These are phyloP conservation scores for Microstegium vimineum DNA, from an alignment of 176 grass and related monocot species.

Conservation along the genomic window DNA sequence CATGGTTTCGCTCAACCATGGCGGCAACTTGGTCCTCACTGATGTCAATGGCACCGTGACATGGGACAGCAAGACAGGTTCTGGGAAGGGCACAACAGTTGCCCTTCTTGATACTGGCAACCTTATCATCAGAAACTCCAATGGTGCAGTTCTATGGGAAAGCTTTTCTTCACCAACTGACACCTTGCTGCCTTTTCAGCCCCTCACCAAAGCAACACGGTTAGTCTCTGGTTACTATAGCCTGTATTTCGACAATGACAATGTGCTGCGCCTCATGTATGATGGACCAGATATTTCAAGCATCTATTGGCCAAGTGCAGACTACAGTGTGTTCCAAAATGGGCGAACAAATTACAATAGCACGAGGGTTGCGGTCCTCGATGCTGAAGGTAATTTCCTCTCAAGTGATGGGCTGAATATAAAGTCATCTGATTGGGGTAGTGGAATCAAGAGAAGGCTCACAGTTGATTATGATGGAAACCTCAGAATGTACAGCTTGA, in stretches of 20 bases:
- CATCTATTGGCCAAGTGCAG: slow-evolving; percentile 61
- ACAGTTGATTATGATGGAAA: slow-evolving; percentile 40
- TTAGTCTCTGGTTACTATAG: slow-evolving; percentile 52
- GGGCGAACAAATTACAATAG: slow-evolving; percentile 56
- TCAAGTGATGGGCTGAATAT: slow-evolving; percentile 48
- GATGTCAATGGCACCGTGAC: slow-evolving; percentile 55
- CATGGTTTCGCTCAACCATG: slow-evolving; percentile 20
- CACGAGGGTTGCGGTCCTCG: slow-evolving; percentile 47
- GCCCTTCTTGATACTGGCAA: slow-evolving; percentile 62
- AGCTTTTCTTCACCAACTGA: slow-evolving; percentile 68
- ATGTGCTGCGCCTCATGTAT: slow-evolving; percentile 65
- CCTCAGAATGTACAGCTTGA: slow-evolving; percentile 13
- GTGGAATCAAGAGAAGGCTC: slow-evolving; percentile 40
- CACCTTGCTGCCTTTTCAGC: slow-evolving; percentile 53
- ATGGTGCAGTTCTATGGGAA: slow-evolving; percentile 39
- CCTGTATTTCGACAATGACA: slow-evolving; percentile 67
- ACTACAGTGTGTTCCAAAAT: slow-evolving; percentile 1
- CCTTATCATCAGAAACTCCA: slow-evolving; percentile 49
- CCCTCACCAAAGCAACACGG: slow-evolving; percentile 40
- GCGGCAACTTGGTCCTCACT: slow-evolving; percentile 48
- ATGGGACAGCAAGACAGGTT: slow-evolving; percentile 50
- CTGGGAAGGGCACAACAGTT: background rate
- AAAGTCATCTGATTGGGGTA: slow-evolving; percentile 50
- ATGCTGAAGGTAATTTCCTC: slow-evolving; percentile 46
- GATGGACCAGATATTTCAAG: slow-evolving; percentile 50